A percentile compares a stretch with the other conserved stretches of the same genome.
phyloP scores from a whole-genome alignment of 768 basidiomycete genomes.

The Clavulina sp. region DNA sequence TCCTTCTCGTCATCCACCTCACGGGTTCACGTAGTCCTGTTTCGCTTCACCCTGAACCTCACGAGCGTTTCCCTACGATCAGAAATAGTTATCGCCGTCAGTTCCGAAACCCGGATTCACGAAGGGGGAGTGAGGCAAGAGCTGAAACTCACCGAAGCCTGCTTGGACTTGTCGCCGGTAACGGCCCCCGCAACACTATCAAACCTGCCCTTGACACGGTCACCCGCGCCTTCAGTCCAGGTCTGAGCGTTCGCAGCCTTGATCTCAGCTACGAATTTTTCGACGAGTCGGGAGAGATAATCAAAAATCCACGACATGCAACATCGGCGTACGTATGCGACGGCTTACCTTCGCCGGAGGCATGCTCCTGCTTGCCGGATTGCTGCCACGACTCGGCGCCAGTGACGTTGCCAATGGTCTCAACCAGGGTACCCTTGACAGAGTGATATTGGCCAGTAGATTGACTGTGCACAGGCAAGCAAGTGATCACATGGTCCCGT shows the following conservation, averaged over 20 bases:
- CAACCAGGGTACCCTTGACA: conserved; percentile 14
- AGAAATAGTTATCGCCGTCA: too few relatives aligned
- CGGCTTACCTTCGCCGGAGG: conserved; percentile 28
- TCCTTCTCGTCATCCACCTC: too few relatives aligned
- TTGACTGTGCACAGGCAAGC: too few relatives aligned
- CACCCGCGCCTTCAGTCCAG: conserved; percentile 31
- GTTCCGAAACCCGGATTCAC: too few relatives aligned
- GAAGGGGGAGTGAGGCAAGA: too few relatives aligned
- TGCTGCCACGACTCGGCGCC: conserved; percentile 27
- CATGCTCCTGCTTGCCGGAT: conserved; percentile 34
- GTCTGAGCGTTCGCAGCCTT: conserved; percentile 29
- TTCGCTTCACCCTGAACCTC: too few relatives aligned
- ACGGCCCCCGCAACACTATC: conserved; percentile 38
- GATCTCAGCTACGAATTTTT: conserved; percentile 4
- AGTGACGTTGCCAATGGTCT: conserved; percentile 25
- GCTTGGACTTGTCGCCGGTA: conserved; percentile 36
- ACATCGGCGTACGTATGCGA: neutral
- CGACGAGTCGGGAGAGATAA: neutral
- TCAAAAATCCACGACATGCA: neutral
- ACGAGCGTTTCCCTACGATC: too few relatives aligned
- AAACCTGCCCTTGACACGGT: conserved; percentile 32
- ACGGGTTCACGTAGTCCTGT: too few relatives aligned
- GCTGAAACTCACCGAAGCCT: too few relatives aligned
- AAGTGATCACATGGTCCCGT: too few relatives aligned
- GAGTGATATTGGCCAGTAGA: conserved; percentile 13